phyloP scores from a whole-genome alignment of 805 yeast species.

The Saccharomycopsis fibuligera region DNA sequence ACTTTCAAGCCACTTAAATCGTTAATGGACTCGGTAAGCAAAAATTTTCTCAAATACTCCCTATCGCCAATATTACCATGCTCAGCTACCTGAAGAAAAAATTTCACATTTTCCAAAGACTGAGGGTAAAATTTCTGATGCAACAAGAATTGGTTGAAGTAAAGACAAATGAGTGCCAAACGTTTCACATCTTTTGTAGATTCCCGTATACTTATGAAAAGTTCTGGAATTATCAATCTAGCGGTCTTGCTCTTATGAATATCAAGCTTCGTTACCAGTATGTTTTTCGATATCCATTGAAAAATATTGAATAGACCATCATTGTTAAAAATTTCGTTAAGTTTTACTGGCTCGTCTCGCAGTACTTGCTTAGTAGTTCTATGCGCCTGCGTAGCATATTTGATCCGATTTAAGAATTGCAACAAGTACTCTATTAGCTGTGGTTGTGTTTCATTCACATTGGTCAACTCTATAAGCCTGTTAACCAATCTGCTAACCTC shows the following conservation, averaged over 20 bases:
- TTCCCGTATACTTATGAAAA: conserved; percentile 1
- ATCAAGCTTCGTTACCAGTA: neutral
- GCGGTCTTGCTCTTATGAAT: neutral
- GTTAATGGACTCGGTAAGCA: neutral
- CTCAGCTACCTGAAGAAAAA: too few species aligned
- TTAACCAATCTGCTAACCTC: neutral
- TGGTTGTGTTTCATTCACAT: neutral
- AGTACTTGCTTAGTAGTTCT: neutral
- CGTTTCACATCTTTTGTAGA: neutral
- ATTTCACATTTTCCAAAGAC: conserved; percentile 5
- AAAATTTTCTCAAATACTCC: neutral
- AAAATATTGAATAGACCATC: conserved; percentile 3
- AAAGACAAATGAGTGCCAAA: neutral
- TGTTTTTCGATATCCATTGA: neutral
- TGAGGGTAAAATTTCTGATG: conserved; percentile 1
- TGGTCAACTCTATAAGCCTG: neutral
- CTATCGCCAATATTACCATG: too few species aligned
- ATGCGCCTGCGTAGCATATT: neutral
- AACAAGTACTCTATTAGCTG: neutral
- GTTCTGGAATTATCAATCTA: conserved; percentile 1
- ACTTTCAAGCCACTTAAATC: neutral
- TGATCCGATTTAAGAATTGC: neutral
- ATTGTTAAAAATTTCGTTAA: conserved; percentile 6
- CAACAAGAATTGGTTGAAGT: conserved; percentile 4
- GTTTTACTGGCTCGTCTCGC: conserved; percentile 3